A percentile compares a stretch with the other conserved stretches of the same genome.
These are phyloP conservation scores for Tephrocybe sp. DNA, from an alignment of 768 basidiomycete species.

Conservation along the genomic window DNA sequence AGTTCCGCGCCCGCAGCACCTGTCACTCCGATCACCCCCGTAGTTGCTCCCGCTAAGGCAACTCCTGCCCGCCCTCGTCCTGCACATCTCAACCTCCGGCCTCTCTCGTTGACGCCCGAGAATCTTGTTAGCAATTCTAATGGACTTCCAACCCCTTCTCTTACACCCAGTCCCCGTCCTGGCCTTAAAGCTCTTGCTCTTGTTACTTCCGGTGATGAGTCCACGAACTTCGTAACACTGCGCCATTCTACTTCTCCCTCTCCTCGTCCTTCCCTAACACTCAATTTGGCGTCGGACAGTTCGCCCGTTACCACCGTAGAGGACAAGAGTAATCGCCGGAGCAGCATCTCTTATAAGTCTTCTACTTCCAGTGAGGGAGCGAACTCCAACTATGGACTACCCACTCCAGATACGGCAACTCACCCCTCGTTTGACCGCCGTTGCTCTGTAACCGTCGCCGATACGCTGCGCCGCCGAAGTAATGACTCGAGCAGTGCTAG, in stretches of 20 bases:
- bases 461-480: conserved; percentile 27
- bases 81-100: conserved; percentile 65
- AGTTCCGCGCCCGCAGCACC: conserved; percentile 24
- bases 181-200: conserved; percentile 58
- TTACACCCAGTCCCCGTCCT: conserved; percentile 48
- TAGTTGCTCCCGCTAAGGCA: conserved; percentile 33
- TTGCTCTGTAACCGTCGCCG: conserved; percentile 31
- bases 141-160: conserved; percentile 53
- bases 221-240: conserved; percentile 24
- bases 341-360: conserved; percentile 76
- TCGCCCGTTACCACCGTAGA: conserved; percentile 30
- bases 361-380: conserved; percentile 45
- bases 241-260: conserved; percentile 32
- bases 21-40: conserved; percentile 30
- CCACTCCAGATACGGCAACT: conserved; percentile 78
- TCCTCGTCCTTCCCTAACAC: conserved; percentile 38
- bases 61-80: conserved; percentile 58
- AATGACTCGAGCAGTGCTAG: conserved; percentile 29
- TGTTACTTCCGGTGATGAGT: conserved; percentile 33
- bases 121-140: conserved; percentile 36
- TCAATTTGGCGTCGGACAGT: conserved; percentile 31
- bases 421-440: conserved; percentile 43
- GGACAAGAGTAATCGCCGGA: conserved; percentile 44
- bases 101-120: conserved; percentile 67
- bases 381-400: conserved; percentile 44